Conservation (phyloP, 768 basidiomycete species). For the Leucosporidium scottii region DNA sequence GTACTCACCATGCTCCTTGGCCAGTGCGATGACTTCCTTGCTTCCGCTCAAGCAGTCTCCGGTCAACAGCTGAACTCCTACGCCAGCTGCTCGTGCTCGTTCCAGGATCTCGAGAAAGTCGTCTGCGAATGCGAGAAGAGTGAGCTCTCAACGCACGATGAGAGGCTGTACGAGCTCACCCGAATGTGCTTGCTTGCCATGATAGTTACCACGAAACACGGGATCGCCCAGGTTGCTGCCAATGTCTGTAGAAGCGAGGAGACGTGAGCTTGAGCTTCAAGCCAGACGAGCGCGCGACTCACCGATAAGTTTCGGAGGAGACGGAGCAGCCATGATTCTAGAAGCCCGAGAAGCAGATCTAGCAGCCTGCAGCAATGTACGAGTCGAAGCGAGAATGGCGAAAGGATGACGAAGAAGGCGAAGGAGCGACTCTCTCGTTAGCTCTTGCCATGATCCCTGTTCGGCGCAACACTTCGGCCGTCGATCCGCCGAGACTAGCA, state of each 20-base stretch:
- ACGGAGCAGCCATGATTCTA: no score
- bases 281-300: no score
- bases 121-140: conserved; percentile 44
- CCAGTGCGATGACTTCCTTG: conserved; percentile 55
- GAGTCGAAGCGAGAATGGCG: no score
- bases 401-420: no score
- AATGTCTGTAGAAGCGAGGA: conserved; percentile 39
- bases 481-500: no score
- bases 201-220: conserved; percentile 43
- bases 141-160: neutral
- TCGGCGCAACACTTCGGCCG: no score
- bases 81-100: conserved; percentile 55
- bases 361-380: no score
- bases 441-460: no score
- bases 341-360: no score
- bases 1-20: conserved; percentile 51
- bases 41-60: conserved; percentile 65
- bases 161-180: neutral
- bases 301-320: no score
- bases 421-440: no score
- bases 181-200: conserved; percentile 43
- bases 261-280: neutral
- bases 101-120: conserved; percentile 57
- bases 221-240: conserved; percentile 42
- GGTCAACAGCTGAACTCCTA: conserved; percentile 67